Evolutionary conservation across 148 eudicot species (phyloP), one percentile per base, ranked within the genome.

Genomic region (Hydrangea macrophylla): DNA sequence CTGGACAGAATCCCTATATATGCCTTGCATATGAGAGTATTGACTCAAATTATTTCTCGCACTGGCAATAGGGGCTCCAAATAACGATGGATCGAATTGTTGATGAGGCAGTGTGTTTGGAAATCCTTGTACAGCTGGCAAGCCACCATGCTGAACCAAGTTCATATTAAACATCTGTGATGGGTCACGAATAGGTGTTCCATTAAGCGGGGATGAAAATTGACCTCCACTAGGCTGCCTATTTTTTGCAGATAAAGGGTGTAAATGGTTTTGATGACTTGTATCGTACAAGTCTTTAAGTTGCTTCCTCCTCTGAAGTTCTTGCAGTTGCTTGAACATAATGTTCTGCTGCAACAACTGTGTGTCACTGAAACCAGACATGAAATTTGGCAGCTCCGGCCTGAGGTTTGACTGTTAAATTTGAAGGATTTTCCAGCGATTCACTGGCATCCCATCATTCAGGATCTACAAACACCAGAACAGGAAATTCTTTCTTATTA

Each of bases 321-420:
- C 90, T 71, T 88, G 95, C 73, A 86, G 44, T 72, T 76, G 86
- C 65, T 79, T 86, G 48, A 82, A 76, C 78, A 86, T 81, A 20
- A 73, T 62, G 20, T 84, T 87, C 35, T 82, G 86, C 78, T 82
- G 90, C 71, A 86, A 65, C 79, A 80, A 73, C 76, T 78, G 78
- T 55, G 59, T 70, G 55, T 83, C 81, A 61, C 58, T 64, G 39
- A 76, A 50, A 59, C 78, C 72, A 63, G 64, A 68, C 55, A 30
- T n/a, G 37, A 67, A 6, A 6, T 55, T 44, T 26, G 50, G 71
- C 25, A 55, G 15, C 25, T 22, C 25, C 26, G 17, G 70, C 22
- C 23, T 9, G 25, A 35, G 50, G 54, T 9, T 54, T 33, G 45
- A 54, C 27, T 9, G 58, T 33, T 50, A n/a, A 66, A 23, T 27